Evolutionary conservation across 805 yeast genomes (phyloP).

Genomic region (Hanseniaspora singularis): DNA sequence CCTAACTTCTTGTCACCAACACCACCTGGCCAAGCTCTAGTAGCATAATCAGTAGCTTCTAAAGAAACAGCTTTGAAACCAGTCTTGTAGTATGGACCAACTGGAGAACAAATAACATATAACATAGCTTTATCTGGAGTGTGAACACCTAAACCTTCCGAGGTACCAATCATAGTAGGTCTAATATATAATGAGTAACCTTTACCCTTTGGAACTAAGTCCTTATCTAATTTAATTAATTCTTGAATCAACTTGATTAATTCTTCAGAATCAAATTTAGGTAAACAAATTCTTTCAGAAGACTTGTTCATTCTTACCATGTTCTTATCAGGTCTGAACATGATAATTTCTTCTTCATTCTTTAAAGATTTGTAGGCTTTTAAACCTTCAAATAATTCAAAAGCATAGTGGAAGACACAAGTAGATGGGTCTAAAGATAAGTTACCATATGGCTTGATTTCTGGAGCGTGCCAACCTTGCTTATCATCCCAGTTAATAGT

Average conservation of each 20-base stretch:
- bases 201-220: constrained; percentile 68
- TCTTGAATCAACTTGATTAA: constrained; percentile 64
- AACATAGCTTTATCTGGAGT: constrained; percentile 71
- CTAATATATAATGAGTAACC: constrained; percentile 90
- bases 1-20: constrained; percentile 93
- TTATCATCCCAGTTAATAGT: constrained; percentile 68
- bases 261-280: constrained; percentile 71
- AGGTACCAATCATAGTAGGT: constrained; percentile 92
- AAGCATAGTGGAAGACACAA: constrained; percentile 86
- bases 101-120: constrained; percentile 86
- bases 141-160: constrained; percentile 76
- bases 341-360: constrained; percentile 45
- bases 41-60: constrained; percentile 92
- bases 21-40: constrained; percentile 99
- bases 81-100: constrained; percentile 89
- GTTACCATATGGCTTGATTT: constrained; percentile 73
- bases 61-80: constrained; percentile 91
- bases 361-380: constrained; percentile 68
- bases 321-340: constrained; percentile 86
- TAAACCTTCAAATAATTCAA: constrained; percentile 90
- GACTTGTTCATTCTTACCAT: constrained; percentile 84
- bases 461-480: constrained; percentile 81
- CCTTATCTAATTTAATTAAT: constrained; percentile 59
- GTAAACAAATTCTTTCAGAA: constrained; percentile 80
- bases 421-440: constrained; percentile 74